Base-by-base conservation (phyloP, 2,329 filamentous ascomycete species). In the Fusarium aywerte region DNA sequence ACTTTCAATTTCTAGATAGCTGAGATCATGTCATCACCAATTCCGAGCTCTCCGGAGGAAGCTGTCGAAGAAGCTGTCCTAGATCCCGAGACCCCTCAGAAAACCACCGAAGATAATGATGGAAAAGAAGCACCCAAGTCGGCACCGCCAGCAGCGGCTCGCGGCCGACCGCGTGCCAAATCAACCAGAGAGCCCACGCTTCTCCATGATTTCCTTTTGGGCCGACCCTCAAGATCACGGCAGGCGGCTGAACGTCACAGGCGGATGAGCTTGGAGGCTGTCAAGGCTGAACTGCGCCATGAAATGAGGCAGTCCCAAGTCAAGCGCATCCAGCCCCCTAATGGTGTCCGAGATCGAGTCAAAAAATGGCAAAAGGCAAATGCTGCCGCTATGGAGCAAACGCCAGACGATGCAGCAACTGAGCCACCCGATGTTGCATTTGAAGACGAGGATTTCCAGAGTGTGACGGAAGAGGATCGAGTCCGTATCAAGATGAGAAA, bases 331-430 rank as follows among this genome's bases (percentile, higher is more conserved):
- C 89, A 81, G 78, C 86, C 81, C 73, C 91, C 87, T 0, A 85
- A 86, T 5, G 87, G 87, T n/a, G 91, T 96, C 45, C 87, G 87
- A 65, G 90, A 92, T 69, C 89, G 93, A 73, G 92, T 97, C 52
- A 90, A 89, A 70, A 86, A 90, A 78, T 97, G 93, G 93, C 93
- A 97, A 78, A 90, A 90, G 74, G 83, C 89, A 69, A 92, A 91
- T 73, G 91, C 90, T 32, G 85, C 86, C 7, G 90, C 89, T 25
- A 85, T 90, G 78, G 79, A 3, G 84, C 81, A 3, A 81, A 85
- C 55, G 2, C 83, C 84, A 2, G 80, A 86, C 31, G 83, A 84
- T 23, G 78, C 82, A 8, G 82, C 84, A 7, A 86, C 82, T 29
- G 86, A 87, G 68, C 85, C 89, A 4, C 86, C 86, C 29, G 88